phyloP scores from a whole-genome alignment of 2,329 filamentous ascomycete species.

The Juglanconis oblonga region DNA sequence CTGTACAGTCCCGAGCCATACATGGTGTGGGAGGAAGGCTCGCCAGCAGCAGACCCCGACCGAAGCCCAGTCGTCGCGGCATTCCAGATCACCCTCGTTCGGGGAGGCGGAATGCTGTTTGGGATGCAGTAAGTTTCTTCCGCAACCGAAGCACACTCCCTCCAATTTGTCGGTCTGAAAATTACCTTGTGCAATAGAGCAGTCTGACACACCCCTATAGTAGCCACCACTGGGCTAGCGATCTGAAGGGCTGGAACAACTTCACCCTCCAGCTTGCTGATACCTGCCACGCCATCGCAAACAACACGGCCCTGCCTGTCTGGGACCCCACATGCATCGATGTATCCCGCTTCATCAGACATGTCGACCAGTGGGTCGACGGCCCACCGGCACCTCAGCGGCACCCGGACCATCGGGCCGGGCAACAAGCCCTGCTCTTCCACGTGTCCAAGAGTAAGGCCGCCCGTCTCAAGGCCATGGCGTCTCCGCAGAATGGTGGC shows the following conservation, averaged over 20 bases:
- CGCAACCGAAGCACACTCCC: slow-evolving; percentile 34
- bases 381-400: slow-evolving; percentile 26
- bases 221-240: slow-evolving; percentile 40
- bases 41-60: slow-evolving; percentile 33
- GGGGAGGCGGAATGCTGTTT: neutral
- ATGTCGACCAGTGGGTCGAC: slow-evolving; percentile 28
- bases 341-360: slow-evolving; percentile 30
- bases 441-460: slow-evolving; percentile 43
- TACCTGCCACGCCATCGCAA: slow-evolving; percentile 29
- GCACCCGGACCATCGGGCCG: slow-evolving; percentile 27
- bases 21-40: slow-evolving; percentile 11
- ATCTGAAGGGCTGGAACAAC: slow-evolving; percentile 39
- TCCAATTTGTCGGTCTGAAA: slow-evolving; percentile 20
- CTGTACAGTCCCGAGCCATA: slow-evolving; percentile 36
- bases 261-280: slow-evolving; percentile 39
- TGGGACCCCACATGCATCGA: slow-evolving; percentile 37
- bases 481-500: slow-evolving; percentile 28
- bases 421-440: slow-evolving; percentile 32
- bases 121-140: neutral
- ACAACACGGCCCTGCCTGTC: slow-evolving; percentile 26
- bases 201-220: slow-evolving; percentile 36
- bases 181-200: slow-evolving; percentile 29
- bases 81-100: slow-evolving; percentile 22
- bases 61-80: slow-evolving; percentile 31
- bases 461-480: slow-evolving; percentile 35